phyloP scores from a whole-genome alignment of 257 asterid species.

The Ocimum tenuiflorum region DNA sequence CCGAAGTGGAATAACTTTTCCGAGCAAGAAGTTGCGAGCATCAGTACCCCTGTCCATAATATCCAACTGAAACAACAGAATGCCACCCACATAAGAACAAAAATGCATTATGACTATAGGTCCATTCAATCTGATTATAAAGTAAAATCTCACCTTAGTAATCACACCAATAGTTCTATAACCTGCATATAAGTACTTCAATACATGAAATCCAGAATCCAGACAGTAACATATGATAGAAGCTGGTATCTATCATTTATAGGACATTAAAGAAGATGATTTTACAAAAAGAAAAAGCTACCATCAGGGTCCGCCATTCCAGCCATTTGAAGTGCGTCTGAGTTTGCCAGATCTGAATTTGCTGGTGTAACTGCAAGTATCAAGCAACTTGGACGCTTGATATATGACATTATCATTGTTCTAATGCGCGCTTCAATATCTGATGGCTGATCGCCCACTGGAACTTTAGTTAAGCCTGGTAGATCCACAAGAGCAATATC shows the following conservation, averaged over 20 bases:
- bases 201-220: constrained; percentile 20
- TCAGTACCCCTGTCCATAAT: constrained; percentile 98
- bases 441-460: constrained; percentile 96
- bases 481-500: constrained; percentile 93
- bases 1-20: constrained; percentile 89
- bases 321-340: constrained; percentile 99
- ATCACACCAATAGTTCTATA: constrained; percentile 89
- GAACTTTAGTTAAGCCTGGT: constrained; percentile 92
- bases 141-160: constrained; percentile 57
- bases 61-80: constrained; percentile 66
- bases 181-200: constrained; percentile 49
- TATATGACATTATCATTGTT: constrained; percentile 84
- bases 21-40: constrained; percentile 88
- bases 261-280: background rate
- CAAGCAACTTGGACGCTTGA: constrained; percentile 60
- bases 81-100: background rate
- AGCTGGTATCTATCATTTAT: background rate
- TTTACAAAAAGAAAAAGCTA: constrained; percentile 16
- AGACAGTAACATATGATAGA: background rate
- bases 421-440: constrained; percentile 93
- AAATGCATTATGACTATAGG: background rate
- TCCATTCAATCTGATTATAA: background rate
- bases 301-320: constrained; percentile 92
- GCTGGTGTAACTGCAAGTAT: constrained; percentile 96
- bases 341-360: constrained; percentile 88